Evolutionary conservation across 345 rosid genomes (phyloP).

Genomic region (Eucalyptus regnans): DNA sequence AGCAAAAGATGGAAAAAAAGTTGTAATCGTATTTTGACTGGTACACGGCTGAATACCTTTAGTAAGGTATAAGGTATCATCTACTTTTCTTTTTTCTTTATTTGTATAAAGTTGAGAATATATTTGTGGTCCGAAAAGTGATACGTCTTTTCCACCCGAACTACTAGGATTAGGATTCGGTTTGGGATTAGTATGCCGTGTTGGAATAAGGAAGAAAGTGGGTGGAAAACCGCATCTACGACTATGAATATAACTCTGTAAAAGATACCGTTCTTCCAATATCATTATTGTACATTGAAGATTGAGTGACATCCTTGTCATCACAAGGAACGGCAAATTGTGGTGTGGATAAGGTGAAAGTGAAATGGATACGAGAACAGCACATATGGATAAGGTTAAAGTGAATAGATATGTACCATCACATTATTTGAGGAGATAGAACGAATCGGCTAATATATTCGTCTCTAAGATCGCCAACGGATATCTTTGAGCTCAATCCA

Average conservation of each 20-base stretch:
- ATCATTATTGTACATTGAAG: background rate
- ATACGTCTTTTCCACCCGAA: background rate
- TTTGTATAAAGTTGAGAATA: background rate
- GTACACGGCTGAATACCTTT: background rate
- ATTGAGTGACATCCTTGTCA: background rate
- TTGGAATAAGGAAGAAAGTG: background rate
- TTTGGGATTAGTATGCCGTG: background rate
- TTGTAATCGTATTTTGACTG: background rate
- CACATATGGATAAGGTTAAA: background rate
- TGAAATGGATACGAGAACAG: background rate
- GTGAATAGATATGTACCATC: background rate
- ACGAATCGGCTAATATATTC: background rate
- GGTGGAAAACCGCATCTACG: background rate
- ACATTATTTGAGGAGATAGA: background rate
- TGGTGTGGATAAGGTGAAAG: background rate
- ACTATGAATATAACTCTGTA: background rate
- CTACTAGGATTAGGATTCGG: background rate
- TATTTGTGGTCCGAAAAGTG: background rate
- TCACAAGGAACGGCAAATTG: background rate
- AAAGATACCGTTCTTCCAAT: background rate
- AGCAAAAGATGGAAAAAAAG: background rate
- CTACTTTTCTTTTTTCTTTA: background rate
- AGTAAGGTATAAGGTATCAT: background rate
- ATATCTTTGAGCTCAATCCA: background rate
- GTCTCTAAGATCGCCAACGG: background rate